Base-by-base conservation (phyloP, 805 yeast genomes). In the Scheffersomyces coipomensis region DNA sequence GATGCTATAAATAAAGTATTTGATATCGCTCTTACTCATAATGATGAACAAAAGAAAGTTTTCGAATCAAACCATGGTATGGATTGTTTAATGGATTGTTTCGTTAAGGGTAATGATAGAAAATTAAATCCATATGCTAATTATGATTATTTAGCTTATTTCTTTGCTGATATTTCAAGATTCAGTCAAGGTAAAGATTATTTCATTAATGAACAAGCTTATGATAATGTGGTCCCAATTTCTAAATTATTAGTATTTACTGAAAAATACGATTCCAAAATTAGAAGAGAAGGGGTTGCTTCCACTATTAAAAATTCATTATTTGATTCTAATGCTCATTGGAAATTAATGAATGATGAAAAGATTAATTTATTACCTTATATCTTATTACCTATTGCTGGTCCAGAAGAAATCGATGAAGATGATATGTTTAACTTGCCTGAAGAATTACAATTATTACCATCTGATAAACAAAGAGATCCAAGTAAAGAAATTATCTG, bases 371-470 rank as follows among this genome's bases (percentile, higher is more conserved):
- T 91, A 27, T 71, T 93, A 53, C 95, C 96, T 4, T 87, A 85
- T 51, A 73, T 91, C 18, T 68, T 91, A 42, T 70, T 86, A 32
- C 97, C 97, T 12, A 73, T 93, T 46, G 84, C 91, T 1, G 79
- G 82, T 5, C 86, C 95, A 0, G 87, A 80, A 44, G 73, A 85
- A 39, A 79, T 86, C 42, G 88, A 81, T 34, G 82, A 78, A 33
- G 97, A 90, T 27, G 97, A 93, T 55, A 78, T 84, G 72, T 83
- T 87, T 52, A 81, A 83, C 37, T 75, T 93, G 49, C 97, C 98
- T 2, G 96, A 87, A 19, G 95, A 87, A 54, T 77, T 91, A 35
- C 96, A 88, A 60, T 71, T 86, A 32, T 66, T 88, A 33, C 85
- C 86, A 8, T 79, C 79, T 19, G 90, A 85, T 45, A 88, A 88